Percentiles rank a stretch among this genome's conserved stretches.
These are phyloP conservation scores for Microbotryum lychnidis-dioicae DNA, from an alignment of 1,284 basidiomycete species.

Conservation along the genomic window DNA sequence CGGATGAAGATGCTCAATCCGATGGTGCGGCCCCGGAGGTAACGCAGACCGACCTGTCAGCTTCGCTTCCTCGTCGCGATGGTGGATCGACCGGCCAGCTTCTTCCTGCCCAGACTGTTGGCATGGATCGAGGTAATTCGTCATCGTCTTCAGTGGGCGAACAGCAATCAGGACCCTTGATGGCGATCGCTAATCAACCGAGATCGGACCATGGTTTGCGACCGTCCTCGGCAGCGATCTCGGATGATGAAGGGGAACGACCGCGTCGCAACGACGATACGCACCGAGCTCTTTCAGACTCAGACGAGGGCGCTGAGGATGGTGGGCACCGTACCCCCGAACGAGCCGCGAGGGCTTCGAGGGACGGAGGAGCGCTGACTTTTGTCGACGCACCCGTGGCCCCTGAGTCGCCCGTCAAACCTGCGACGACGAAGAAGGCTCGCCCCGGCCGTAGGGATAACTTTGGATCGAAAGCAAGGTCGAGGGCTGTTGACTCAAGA, in stretches of 20 bases:
- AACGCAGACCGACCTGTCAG: no score
- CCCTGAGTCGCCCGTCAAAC: constrained; percentile 20
- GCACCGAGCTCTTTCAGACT: no score
- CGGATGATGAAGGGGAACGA: constrained; percentile 8
- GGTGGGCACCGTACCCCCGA: not conserved
- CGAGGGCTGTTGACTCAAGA: not conserved
- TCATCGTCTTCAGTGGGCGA: no score
- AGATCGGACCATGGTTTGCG: no score
- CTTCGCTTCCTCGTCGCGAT: no score
- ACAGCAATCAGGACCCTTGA: no score
- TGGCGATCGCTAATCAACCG: no score
- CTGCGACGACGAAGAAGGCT: constrained; percentile 3
- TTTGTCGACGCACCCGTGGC: constrained; percentile 19
- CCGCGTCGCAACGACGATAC: no score
- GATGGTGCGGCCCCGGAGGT: not conserved
- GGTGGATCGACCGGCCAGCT: no score
- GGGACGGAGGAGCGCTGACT: not conserved
- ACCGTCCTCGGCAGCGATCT: constrained; percentile 1
- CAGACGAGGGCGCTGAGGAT: not conserved
- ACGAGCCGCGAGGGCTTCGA: not conserved
- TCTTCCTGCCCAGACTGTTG: no score
- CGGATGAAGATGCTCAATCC: constrained; percentile 27
- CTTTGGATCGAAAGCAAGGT: not conserved
- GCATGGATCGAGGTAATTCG: no score
- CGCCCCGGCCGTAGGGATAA: constrained; percentile 4